Evolutionary conservation across 345 rosid species (phyloP).

Genomic region (Turnera subulata): DNA sequence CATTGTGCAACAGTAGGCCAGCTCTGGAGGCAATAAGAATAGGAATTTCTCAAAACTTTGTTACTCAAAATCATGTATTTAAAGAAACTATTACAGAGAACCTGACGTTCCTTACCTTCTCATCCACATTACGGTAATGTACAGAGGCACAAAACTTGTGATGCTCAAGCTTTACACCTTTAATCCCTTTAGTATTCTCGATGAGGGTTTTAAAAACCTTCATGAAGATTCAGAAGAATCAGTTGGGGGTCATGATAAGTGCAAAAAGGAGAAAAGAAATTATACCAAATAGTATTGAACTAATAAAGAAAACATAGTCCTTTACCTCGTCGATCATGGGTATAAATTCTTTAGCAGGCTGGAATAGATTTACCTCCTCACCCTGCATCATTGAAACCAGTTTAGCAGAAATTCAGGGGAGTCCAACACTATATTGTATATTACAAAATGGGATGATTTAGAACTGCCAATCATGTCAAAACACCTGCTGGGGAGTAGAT

Average conservation of each 20-base stretch:
- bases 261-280: no score
- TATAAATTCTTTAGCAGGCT: conserved; percentile 88
- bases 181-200: conserved; percentile 57
- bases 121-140: conserved; percentile 97
- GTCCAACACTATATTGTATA: no score
- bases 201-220: conserved; percentile 86
- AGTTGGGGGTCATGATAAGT: background rate
- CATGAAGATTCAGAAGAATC: background rate
- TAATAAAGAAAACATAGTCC: background rate
- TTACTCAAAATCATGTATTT: background rate
- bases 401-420: background rate
- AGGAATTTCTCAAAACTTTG: background rate
- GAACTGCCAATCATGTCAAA: background rate
- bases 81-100: background rate
- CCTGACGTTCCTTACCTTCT: conserved; percentile 45
- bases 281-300: background rate
- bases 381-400: conserved; percentile 42
- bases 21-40: conserved; percentile 35
- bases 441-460: no score
- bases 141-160: conserved; percentile 95
- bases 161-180: conserved; percentile 86
- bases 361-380: conserved; percentile 72
- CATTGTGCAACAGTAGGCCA: conserved; percentile 78
- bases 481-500: conserved; percentile 71
- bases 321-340: conserved; percentile 70